Base-by-base conservation (phyloP, 495 filamentous ascomycete genomes). In the Aspergillus homomorphus region DNA sequence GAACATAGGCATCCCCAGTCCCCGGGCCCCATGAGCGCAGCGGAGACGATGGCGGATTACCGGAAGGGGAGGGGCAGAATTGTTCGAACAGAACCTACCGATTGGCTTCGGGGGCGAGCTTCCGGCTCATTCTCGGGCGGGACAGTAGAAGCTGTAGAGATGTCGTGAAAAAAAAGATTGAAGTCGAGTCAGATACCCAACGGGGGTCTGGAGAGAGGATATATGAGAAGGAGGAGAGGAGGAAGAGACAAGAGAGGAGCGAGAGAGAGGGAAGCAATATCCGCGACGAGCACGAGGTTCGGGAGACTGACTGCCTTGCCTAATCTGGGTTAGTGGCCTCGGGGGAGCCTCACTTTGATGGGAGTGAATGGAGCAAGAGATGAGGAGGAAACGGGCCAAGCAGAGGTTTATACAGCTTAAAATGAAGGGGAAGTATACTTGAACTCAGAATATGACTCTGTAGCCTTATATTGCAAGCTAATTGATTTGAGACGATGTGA, bases 101-200 rank as follows among this genome's bases (percentile, higher is more conserved):
- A 82, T 95, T 95, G 78, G 93, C 91, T 88, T 96, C 91, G 73
- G 92, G 90, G 78, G 91, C 90, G 80, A 96, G 87, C 82, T 96
- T 96, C 63, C 77, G 75, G 74, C 75, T 78, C 77, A 79, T 79
- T 70, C 75, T 79, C 68, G 66, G 72, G 66, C 52, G 57, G 64
- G 60, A 65, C 50, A 45, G 50, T 55, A 56, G 48, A 45, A 38
- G 54, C 57, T 46, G 45, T 55, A 56, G 48, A 57, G 58, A 57
- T 46, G 20, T 48, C 41, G 33, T 49, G 42, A 21, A 46, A 50
- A 55, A 24, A 38, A 26, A 42, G 24, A 45, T 30, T 41, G 42
- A 52, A 50, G 51, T 45, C 59, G 52, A 62, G 53, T 55, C 49
- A 51, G 45, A 63, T 64, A 62, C 63, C 62, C 56, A 59, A 62